Evolutionary conservation across 2,329 filamentous ascomycete genomes (phyloP).

Genomic region (Colletotrichum salicis): DNA sequence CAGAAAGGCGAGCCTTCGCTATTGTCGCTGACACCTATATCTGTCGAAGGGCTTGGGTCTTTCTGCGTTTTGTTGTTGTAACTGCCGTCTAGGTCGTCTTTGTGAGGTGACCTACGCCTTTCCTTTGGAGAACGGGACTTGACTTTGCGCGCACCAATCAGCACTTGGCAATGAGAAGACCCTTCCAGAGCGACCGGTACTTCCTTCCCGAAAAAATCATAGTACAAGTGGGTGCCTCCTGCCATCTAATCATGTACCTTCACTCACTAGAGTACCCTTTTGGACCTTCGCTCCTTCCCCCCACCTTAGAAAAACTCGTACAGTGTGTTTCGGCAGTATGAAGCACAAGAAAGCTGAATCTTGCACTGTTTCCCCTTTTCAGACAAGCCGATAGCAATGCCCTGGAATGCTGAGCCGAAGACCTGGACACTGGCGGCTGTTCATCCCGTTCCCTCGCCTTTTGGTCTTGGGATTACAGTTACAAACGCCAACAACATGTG

Average conservation of each 20-base stretch:
- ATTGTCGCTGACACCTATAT: background rate
- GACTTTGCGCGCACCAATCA: slow-evolving; percentile 6
- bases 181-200: background rate
- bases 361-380: background rate
- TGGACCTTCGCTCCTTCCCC: background rate
- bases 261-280: background rate
- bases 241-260: slow-evolving; percentile 29
- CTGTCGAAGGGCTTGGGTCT: slow-evolving; percentile 14
- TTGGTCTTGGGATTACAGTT: background rate
- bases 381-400: background rate
- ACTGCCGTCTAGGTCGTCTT: background rate
- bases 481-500: background rate
- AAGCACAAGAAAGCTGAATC: accelerated
- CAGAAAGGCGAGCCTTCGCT: slow-evolving; percentile 15
- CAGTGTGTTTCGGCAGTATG: background rate
- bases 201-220: background rate
- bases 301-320: background rate
- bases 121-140: background rate
- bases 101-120: slow-evolving; percentile 16
- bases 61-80: background rate
- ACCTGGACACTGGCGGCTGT: background rate
- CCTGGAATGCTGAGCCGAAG: background rate
- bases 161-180: background rate
- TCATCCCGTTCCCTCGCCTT: background rate
- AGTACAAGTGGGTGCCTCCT: background rate